A percentile compares a stretch with the other conserved stretches of the same genome.
Evolutionary conservation across 805 yeast genomes (phyloP).

Genomic region (Metschnikowia similis): DNA sequence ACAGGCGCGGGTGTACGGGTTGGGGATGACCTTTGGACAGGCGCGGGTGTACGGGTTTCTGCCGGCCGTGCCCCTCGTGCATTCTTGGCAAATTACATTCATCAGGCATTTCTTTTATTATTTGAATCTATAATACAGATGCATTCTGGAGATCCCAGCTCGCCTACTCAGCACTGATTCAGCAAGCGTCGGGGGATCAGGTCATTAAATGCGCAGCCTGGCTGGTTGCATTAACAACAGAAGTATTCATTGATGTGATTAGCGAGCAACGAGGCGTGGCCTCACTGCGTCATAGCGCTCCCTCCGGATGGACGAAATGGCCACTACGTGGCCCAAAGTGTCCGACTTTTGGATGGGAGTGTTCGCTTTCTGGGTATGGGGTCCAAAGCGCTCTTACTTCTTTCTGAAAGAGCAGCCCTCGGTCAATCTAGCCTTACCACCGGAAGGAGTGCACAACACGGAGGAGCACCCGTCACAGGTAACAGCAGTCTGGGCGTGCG

Average conservation of each 20-base stretch:
- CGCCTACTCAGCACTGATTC: conserved; percentile 19
- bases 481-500: conserved; percentile 99
- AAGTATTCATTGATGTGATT: not conserved
- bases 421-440: conserved; percentile 99
- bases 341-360: not conserved
- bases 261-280: conserved; percentile 1
- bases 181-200: conserved; percentile 9
- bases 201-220: conserved; percentile 15
- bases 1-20: too few relatives aligned
- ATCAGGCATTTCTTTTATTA: conserved; percentile 1
- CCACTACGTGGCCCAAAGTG: too few relatives aligned
- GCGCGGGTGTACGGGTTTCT: not conserved
- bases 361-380: not conserved
- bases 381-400: conserved; percentile 54
- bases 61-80: too few relatives aligned
- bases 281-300: not conserved
- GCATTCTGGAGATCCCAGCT: conserved; percentile 15
- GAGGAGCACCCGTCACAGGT: conserved; percentile 98
- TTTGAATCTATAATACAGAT: conserved; percentile 15
- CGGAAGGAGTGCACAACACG: conserved; percentile 97
- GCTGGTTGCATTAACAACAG: conserved; percentile 4
- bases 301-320: too few relatives aligned
- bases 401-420: conserved; percentile 99
- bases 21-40: not conserved
- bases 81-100: too few relatives aligned